Conservation (phyloP, 805 yeast species). For the Candida takata region DNA sequence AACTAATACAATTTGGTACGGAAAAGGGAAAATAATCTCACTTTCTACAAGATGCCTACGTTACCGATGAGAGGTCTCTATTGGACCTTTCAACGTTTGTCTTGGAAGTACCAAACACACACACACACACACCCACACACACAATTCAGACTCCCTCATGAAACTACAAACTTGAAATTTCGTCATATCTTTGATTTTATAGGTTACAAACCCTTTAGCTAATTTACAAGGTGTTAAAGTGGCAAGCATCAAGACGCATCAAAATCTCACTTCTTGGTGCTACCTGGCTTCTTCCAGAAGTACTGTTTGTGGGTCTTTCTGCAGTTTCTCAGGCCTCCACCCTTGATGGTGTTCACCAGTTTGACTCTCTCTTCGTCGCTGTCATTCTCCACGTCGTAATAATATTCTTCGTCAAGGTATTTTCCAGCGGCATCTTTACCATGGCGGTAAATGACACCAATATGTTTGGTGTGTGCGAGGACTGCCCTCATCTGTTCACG, state of each 20-base stretch:
- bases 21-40: no score
- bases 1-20: no score
- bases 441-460: conserved; percentile 82
- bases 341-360: conserved; percentile 71
- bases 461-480: conserved; percentile 42
- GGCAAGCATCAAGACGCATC: background rate
- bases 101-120: no score
- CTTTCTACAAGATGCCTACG: no score
- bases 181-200: no score
- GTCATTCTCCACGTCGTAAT: conserved; percentile 82
- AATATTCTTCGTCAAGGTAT: conserved; percentile 88
- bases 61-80: no score
- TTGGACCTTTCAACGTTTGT: no score
- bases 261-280: conserved; percentile 1
- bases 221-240: no score
- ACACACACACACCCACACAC: no score
- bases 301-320: conserved; percentile 86
- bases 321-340: conserved; percentile 79
- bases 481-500: conserved; percentile 39
- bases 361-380: conserved; percentile 58
- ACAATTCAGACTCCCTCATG: no score
- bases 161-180: no score
- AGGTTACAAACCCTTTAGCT: no score
- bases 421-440: conserved; percentile 98
- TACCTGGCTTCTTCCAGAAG: conserved; percentile 39